Evolutionary conservation across 345 rosid genomes (phyloP).

Genomic region (Ceriops tagal): DNA sequence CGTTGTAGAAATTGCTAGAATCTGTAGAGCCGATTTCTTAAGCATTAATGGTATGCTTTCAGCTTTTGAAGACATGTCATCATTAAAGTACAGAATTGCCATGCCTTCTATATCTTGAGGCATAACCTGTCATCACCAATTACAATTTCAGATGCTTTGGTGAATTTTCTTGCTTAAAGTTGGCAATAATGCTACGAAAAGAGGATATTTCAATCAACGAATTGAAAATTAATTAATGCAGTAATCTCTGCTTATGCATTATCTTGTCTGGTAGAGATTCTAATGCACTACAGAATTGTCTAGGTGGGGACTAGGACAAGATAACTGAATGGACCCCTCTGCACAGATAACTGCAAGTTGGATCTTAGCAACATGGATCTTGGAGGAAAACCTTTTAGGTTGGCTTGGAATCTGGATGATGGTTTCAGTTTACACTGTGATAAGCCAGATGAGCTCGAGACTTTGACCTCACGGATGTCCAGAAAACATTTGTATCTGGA

Average conservation of each 20-base stretch:
- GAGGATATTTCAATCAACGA: constrained; percentile 38
- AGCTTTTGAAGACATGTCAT: constrained; percentile 42
- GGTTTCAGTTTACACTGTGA: constrained; percentile 27
- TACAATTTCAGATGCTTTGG: constrained; percentile 43
- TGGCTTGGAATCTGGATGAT: constrained; percentile 36
- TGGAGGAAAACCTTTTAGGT: constrained; percentile 28
- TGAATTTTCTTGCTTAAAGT: constrained; percentile 68
- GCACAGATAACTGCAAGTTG: no score
- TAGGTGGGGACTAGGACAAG: constrained; percentile 37
- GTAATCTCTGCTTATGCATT: constrained; percentile 50
- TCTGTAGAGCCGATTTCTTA: constrained; percentile 43
- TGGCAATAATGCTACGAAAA: constrained; percentile 48
- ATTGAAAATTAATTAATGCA: constrained; percentile 43
- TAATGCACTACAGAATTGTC: constrained; percentile 23
- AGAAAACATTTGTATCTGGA: no score
- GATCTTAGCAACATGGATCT: no score
- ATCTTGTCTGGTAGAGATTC: constrained; percentile 42
- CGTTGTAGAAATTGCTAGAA: constrained; percentile 54
- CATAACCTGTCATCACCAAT: constrained; percentile 28
- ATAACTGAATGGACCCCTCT: constrained; percentile 10
- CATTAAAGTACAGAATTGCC: constrained; percentile 44
- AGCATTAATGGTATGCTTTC: constrained; percentile 48
- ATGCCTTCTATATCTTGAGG: constrained; percentile 52
- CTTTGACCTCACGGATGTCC: no score
- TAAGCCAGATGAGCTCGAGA: no score